A percentile compares a stretch with the other conserved stretches of the same genome.
These are phyloP conservation scores for Pelagomonas calceolata DNA, from an alignment of 108 stramenopile species.

Conservation along the genomic window DNA sequence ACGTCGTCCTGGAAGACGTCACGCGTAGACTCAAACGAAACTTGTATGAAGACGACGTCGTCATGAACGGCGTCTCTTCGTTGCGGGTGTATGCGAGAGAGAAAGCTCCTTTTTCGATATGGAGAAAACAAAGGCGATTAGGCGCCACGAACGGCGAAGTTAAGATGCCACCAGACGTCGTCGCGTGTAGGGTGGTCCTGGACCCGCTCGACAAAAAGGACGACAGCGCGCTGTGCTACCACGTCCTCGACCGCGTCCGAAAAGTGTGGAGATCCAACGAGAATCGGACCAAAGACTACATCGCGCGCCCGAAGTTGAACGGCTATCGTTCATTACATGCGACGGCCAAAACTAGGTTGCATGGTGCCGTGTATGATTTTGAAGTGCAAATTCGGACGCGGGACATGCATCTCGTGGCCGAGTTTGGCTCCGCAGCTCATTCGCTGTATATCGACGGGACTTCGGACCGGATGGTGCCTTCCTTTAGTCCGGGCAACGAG, in stretches of 20 bases:
- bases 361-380: conserved; percentile 50
- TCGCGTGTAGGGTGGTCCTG: conserved; percentile 63
- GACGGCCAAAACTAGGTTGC: conserved; percentile 47
- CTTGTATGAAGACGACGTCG: conserved; percentile 47
- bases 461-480: not conserved
- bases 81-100: conserved; percentile 56
- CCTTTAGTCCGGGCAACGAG: not conserved
- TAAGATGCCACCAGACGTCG: conserved; percentile 39
- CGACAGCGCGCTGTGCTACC: conserved; percentile 62
- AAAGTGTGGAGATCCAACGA: conserved; percentile 36
- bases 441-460: conserved; percentile 7
- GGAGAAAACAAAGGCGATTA: conserved; percentile 65
- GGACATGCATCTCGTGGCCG: conserved; percentile 75
- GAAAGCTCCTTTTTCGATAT: conserved; percentile 63
- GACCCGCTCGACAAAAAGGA: conserved; percentile 40
- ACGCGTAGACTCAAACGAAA: conserved; percentile 42
- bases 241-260: conserved; percentile 48
- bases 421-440: conserved; percentile 74
- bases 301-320: conserved; percentile 66
- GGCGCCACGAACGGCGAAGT: conserved; percentile 51
- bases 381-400: conserved; percentile 70
- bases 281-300: conserved; percentile 76
- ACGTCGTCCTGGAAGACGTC: conserved; percentile 44
- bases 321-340: conserved; percentile 87
- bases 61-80: conserved; percentile 41